phyloP scores from a whole-genome alignment of 2,329 filamentous ascomycete genomes.

The Madurella fahalii region DNA sequence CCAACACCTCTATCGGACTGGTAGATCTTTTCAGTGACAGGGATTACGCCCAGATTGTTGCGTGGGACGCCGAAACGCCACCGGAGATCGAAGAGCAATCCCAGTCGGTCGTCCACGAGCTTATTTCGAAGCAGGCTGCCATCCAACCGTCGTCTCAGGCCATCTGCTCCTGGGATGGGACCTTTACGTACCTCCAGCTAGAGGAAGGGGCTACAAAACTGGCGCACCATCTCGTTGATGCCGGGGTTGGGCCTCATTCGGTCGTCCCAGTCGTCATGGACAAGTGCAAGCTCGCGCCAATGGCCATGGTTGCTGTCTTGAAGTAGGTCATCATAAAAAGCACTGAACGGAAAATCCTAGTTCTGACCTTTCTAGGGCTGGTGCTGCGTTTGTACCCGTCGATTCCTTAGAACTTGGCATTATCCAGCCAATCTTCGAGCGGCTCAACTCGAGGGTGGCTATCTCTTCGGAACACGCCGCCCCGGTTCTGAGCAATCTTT shows the following conservation, averaged over 20 bases:
- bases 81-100: conserved; percentile 37
- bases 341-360: conserved; percentile 30
- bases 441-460: conserved; percentile 42
- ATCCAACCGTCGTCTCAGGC: conserved; percentile 38
- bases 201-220: conserved; percentile 37
- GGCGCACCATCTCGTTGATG: conserved; percentile 44
- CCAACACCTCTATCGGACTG: conserved; percentile 40
- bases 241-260: conserved; percentile 48
- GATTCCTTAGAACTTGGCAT: conserved; percentile 42
- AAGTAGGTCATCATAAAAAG: conserved; percentile 46
- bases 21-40: conserved; percentile 52
- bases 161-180: conserved; percentile 43
- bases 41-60: conserved; percentile 51
- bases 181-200: conserved; percentile 40
- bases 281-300: conserved; percentile 64
- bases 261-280: conserved; percentile 65
- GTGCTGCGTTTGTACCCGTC: conserved; percentile 48
- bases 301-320: conserved; percentile 65
- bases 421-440: conserved; percentile 40
- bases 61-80: conserved; percentile 46
- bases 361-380: conserved; percentile 32
- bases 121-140: conserved; percentile 40
- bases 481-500: conserved; percentile 37
- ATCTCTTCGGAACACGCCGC: conserved; percentile 42
- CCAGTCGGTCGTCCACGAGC: conserved; percentile 42